phyloP scores from a whole-genome alignment of 192 early-diverging fungal species.

The Coemansia sp. region DNA sequence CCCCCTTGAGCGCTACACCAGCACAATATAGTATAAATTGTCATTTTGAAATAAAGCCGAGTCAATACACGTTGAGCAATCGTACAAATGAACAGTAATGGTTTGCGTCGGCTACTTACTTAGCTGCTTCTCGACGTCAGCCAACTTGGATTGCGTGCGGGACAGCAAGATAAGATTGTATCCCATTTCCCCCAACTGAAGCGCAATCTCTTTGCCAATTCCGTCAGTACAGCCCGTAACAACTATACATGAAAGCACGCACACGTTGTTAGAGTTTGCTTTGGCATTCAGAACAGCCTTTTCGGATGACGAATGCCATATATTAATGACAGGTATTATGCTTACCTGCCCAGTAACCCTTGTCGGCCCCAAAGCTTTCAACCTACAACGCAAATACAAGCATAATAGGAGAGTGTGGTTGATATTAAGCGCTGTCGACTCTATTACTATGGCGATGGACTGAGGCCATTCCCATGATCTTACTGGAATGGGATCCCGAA shows the following conservation, averaged over 20 bases:
- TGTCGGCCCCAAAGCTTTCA: constrained; percentile 47
- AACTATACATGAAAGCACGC: constrained; percentile 38
- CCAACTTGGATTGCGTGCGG: constrained; percentile 80
- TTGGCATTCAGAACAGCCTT: not conserved
- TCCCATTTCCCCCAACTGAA: constrained; percentile 81
- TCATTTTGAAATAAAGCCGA: too few relatives aligned
- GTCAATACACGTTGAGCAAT: too few relatives aligned
- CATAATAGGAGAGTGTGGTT: not conserved
- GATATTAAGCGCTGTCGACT: not conserved
- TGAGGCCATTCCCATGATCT: not conserved
- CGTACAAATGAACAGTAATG: too few relatives aligned
- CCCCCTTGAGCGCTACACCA: constrained; percentile 28
- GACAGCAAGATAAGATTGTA: constrained; percentile 86
- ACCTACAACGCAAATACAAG: constrained; percentile 22
- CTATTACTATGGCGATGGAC: not conserved
- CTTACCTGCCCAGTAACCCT: constrained; percentile 60
- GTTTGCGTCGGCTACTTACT: constrained; percentile 29
- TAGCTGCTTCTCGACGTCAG: constrained; percentile 66
- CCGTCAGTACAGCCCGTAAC: constrained; percentile 97
- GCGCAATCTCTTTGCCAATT: constrained; percentile 92
- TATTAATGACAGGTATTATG: not conserved
- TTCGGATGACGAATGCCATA: not conserved
- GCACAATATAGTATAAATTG: too few relatives aligned
- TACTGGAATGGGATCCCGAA: constrained; percentile 41
- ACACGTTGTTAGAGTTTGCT: not conserved